Percentiles rank a stretch among this genome's conserved stretches.
Evolutionary conservation across 176 grass and related monocot species (phyloP).

Genomic region (Zoysia pacifica): DNA sequence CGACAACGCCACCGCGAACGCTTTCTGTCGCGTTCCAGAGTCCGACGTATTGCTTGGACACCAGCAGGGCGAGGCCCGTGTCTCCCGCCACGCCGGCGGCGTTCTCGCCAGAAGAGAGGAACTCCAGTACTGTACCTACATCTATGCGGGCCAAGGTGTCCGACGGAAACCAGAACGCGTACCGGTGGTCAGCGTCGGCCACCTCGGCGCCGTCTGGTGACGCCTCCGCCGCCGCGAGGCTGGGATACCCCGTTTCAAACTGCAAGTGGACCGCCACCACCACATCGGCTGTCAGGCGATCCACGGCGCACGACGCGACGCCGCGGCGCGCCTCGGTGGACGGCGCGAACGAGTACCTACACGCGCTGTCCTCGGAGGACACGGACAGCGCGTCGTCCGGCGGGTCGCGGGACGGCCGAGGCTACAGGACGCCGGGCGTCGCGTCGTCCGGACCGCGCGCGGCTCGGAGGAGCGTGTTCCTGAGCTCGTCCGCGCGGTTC

Average conservation of each 20-base stretch:
- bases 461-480: constrained; percentile 16
- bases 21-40: constrained; percentile 79
- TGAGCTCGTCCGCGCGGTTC: constrained; percentile 24
- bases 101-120: constrained; percentile 21
- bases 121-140: not conserved
- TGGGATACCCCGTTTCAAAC: constrained; percentile 25
- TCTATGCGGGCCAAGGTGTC: constrained; percentile 1
- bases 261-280: constrained; percentile 28
- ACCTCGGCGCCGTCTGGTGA: not conserved
- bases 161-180: constrained; percentile 20
- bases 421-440: not conserved
- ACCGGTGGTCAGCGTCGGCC: constrained; percentile 41
- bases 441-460: not conserved
- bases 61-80: constrained; percentile 36
- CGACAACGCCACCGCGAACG: constrained; percentile 37
- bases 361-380: constrained; percentile 46
- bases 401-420: constrained; percentile 18
- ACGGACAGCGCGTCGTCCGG: constrained; percentile 64
- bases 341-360: constrained; percentile 30
- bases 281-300: not conserved
- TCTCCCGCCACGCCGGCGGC: constrained; percentile 13
- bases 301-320: not conserved
- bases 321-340: constrained; percentile 49
- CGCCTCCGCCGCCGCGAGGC: constrained; percentile 33
- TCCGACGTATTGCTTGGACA: constrained; percentile 50